phyloP scores from a whole-genome alignment of 257 asterid species.

The Ehretia macrophylla region DNA sequence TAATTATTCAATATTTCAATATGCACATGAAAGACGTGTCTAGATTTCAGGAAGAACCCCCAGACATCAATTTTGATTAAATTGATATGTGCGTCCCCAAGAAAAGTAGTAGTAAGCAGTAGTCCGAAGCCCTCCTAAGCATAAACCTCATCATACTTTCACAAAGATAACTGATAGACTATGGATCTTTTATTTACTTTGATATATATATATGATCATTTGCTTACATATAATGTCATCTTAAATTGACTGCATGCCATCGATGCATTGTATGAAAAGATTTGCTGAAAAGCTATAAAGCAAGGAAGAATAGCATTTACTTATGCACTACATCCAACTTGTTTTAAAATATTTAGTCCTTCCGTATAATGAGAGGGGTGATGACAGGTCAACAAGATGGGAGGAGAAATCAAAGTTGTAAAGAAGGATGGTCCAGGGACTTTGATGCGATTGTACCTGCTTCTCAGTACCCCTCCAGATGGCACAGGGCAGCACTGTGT shows the following conservation, averaged over 20 bases:
- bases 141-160: not conserved
- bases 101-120: not conserved
- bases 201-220: no score
- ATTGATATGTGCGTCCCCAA: not conserved
- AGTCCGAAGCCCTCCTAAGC: not conserved
- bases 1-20: no score
- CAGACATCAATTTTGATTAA: not conserved
- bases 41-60: not conserved
- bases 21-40: not conserved
- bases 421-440: conserved; percentile 80
- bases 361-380: not conserved
- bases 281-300: no score
- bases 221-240: no score
- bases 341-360: not conserved
- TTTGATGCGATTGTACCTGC: conserved; percentile 64
- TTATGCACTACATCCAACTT: no score
- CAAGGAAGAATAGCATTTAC: no score
- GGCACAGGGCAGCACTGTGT: conserved; percentile 40
- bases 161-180: no score
- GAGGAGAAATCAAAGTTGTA: conserved; percentile 86
- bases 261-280: no score
- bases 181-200: no score
- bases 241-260: no score
- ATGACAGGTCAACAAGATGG: conserved; percentile 82
- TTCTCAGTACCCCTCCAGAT: conserved; percentile 47